phyloP scores from a whole-genome alignment of 2,329 filamentous ascomycete genomes.

The Diaporthe batatas region DNA sequence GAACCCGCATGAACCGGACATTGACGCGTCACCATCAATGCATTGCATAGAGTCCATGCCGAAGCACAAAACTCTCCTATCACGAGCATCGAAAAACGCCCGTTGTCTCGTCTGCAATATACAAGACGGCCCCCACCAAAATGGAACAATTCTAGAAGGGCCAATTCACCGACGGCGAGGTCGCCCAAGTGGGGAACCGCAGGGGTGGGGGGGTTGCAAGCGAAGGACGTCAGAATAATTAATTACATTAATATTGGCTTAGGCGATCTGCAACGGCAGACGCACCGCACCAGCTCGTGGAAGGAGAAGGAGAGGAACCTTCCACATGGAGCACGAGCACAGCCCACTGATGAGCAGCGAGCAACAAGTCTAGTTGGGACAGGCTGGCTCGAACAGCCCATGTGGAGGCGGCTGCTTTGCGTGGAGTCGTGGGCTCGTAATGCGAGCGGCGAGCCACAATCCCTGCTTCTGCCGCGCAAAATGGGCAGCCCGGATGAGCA shows the following conservation, averaged over 20 bases:
- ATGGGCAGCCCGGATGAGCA: not conserved
- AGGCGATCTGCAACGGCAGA: not conserved
- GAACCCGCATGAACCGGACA: not conserved
- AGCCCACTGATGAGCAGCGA: not conserved
- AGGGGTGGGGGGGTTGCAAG: not conserved
- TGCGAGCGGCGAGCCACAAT: not conserved
- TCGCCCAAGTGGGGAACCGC: not conserved
- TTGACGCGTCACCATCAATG: not conserved
- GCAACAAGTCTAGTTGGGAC: not conserved
- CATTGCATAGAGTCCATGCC: not conserved
- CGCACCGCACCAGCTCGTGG: not conserved
- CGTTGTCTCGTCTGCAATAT: not conserved
- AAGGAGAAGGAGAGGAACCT: not conserved
- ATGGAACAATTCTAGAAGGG: conserved; percentile 19
- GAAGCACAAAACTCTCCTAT: not conserved
- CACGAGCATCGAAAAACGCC: not conserved
- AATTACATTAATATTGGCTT: conserved; percentile 26
- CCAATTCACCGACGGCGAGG: conserved; percentile 16
- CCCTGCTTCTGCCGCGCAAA: not conserved
- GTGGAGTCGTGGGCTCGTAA: conserved; percentile 17
- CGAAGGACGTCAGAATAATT: conserved; percentile 19
- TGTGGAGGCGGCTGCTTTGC: not conserved
- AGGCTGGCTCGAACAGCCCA: not conserved
- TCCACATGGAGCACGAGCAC: not conserved
- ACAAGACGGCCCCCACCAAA: conserved; percentile 11